Base-by-base conservation (phyloP, 495 filamentous ascomycete genomes). In the Trichoderma gamsii region DNA sequence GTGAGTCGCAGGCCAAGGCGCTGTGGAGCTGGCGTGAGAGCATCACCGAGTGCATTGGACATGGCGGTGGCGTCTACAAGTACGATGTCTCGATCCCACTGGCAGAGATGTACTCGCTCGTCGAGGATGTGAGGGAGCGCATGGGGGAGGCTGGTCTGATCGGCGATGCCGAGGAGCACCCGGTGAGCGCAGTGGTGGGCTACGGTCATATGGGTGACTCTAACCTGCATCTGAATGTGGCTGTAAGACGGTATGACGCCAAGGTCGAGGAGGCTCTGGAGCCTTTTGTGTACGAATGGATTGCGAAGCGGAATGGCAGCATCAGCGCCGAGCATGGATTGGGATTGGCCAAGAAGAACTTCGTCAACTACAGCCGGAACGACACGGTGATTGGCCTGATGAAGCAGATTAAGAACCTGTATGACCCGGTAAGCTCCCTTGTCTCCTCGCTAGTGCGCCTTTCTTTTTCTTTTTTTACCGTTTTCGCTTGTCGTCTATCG, bases 151-250 rank as follows among this genome's bases (percentile, higher is more conserved):
- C 86, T 23, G 93, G 92, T 1, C 83, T 98, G 7, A 83, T 96
- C 18, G 89, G 92, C 41, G 89, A 92, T 29, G 85, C 85, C 49
- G 90, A 93, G 59, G 87, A 89, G 61, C 81, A 88, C 75, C 92
- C 93, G 4, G 92, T 96, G 5, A 86, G 95, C 1, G 90, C 88
- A 56, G 93, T 96, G 23, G 88, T 96, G n/a, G 95, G 95, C 4
- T 99, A 96, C 73, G 95, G 95, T 13, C 95, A 99, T 77, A 97
- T 99, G 91, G 95, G 95, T 41, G 95, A 99, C 76, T 87, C 90
- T 4, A 99, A 99, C 76, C 76, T 99, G 70, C 95, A 99, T 78
- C 80, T 99, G 68, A 99, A 99, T 77, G 83, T 99, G 21, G 80
- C 90, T 0, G 89, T 89, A 29, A 80, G 94, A 68, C 79, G 88